Evolutionary conservation across 2,329 filamentous ascomycete species (phyloP).

Genomic region (Plectosphaerella cucumerina): DNA sequence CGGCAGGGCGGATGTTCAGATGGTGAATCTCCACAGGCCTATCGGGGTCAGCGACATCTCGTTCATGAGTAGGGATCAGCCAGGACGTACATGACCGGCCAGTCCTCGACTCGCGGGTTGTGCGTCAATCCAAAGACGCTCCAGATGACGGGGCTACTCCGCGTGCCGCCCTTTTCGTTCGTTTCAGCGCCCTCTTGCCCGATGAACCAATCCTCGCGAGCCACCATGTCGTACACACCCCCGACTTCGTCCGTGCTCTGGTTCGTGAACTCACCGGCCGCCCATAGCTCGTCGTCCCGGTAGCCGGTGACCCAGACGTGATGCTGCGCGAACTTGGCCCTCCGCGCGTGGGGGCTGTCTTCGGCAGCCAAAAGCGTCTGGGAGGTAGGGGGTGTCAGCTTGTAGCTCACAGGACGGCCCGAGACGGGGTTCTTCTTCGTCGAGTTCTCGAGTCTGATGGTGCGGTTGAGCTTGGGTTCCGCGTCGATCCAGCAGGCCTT

Average conservation of each 20-base stretch:
- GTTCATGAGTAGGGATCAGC: not conserved
- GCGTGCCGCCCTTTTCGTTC: conserved; percentile 6
- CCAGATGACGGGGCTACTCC: conserved; percentile 37
- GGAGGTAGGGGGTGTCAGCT: conserved; percentile 1
- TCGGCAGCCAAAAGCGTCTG: conserved; percentile 3
- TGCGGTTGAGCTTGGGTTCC: conserved; percentile 27
- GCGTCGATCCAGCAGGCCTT: conserved; percentile 35
- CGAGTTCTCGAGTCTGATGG: conserved; percentile 44
- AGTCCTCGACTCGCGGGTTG: conserved; percentile 43
- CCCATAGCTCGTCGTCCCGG: conserved; percentile 21
- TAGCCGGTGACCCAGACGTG: conserved; percentile 23
- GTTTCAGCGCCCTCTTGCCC: conserved; percentile 18
- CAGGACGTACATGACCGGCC: conserved; percentile 44
- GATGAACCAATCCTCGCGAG: conserved; percentile 40
- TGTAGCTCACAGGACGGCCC: conserved; percentile 25
- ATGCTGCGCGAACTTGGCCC: conserved; percentile 2
- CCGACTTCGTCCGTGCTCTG: conserved; percentile 38
- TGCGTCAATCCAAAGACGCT: conserved; percentile 45
- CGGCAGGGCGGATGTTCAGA: conserved; percentile 30
- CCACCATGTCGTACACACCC: conserved; percentile 42
- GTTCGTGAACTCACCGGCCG: conserved; percentile 21
- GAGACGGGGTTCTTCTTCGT: conserved; percentile 22
- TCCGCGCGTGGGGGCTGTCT: not conserved
- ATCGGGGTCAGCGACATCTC: not conserved
- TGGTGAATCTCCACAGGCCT: conserved; percentile 46